phyloP scores from a whole-genome alignment of 2,329 filamentous ascomycete genomes.

The Verticillium tricorpus region DNA sequence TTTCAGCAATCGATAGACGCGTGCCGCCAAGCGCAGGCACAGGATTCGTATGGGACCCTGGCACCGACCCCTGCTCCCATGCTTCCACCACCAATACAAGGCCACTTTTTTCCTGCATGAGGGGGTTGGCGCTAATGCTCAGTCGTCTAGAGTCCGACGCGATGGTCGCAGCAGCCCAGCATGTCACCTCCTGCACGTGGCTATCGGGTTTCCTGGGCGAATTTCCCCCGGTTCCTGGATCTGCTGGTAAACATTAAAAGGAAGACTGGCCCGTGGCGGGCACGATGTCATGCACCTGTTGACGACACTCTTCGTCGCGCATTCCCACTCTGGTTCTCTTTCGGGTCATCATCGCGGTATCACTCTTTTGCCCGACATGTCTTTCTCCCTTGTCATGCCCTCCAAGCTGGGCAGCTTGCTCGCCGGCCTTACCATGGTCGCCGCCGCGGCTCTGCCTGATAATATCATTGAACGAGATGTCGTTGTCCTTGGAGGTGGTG shows the following conservation, averaged over 20 bases:
- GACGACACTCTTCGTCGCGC: not conserved
- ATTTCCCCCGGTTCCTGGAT: not conserved
- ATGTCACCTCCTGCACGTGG: not conserved
- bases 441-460: not conserved
- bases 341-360: not conserved
- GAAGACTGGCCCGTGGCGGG: not conserved
- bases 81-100: not conserved
- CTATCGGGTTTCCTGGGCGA: not conserved
- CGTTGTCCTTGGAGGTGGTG: constrained; percentile 30
- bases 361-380: not conserved
- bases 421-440: not conserved
- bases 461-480: constrained; percentile 22
- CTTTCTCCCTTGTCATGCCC: not conserved
- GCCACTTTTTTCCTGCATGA: not conserved
- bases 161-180: not conserved
- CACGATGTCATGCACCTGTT: not conserved
- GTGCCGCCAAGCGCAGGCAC: not conserved
- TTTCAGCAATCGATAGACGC: not conserved
- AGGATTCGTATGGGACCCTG: not conserved
- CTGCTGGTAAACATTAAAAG: not conserved
- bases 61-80: not conserved
- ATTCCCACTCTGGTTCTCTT: not conserved
- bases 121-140: not conserved
- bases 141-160: not conserved
- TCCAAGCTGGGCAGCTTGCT: not conserved